Evolutionary conservation across 768 basidiomycete species (phyloP), one percentile per base, ranked within the genome.

Genomic region (Kwoniella dendrophila): DNA sequence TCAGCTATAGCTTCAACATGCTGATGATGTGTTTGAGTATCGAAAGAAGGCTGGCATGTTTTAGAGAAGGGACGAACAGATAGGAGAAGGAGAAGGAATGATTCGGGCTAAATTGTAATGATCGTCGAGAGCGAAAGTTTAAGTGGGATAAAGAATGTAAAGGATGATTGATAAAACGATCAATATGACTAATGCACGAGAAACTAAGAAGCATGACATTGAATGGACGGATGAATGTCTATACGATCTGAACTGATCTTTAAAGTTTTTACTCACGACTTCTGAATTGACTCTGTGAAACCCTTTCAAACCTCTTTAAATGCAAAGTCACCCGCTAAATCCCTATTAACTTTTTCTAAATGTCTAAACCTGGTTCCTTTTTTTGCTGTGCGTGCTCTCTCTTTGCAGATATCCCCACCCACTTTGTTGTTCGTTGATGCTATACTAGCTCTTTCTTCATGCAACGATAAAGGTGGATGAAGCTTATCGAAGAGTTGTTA

Each of bases 71-170:
- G 45, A 16, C 14, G n/a, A n/a, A n/a, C n/a, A n/a, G n/a, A n/a
- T n/a, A n/a, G n/a, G n/a, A n/a, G n/a, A n/a, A n/a, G n/a, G 29
- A 57, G 51, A 26, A 30, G 48, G 56, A 58, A 57, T 50, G 48
- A 52, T 32, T 51, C 33, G 50, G 59, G 36, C 59, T 60, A 36
- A 36, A 52, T 51, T 52, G 48, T 27, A 60, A 60, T 60, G 8
- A 43, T 43, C 8, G 41, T 14, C 18, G 41, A 34, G 8, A 16
- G n/a, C n/a, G n/a, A n/a, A n/a, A n/a, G n/a, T n/a, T n/a, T n/a
- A n/a, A 11, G 24, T 24, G 33, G 32, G 32, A 53, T 26, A 49
- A n/a, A 27, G 16, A 30, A 30, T 29, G 27, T 14, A 10, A 49
- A 26, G 47, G 47, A 49, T 14, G 27, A 2, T 11, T 1, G 30